These are phyloP conservation scores for Mycocentrospora acerina DNA, from an alignment of 2,329 filamentous ascomycete species.

Conservation along the genomic window DNA sequence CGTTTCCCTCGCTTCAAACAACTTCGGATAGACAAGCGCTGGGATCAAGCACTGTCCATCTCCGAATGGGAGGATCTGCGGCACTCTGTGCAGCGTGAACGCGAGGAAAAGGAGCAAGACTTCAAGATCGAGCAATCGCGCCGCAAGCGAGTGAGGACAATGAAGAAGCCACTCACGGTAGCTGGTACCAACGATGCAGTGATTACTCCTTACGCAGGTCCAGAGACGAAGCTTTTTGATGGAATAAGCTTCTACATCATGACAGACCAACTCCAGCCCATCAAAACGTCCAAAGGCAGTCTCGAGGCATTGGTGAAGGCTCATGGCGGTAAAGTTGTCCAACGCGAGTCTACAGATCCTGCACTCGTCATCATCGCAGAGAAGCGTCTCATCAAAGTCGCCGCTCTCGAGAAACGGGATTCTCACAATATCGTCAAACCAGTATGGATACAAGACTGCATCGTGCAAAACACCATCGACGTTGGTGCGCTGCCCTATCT, in stretches of 20 bases:
- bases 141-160: constrained; percentile 64
- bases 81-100: constrained; percentile 67
- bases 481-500: constrained; percentile 56
- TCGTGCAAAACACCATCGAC: constrained; percentile 62
- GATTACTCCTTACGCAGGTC: constrained; percentile 56
- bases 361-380: constrained; percentile 76
- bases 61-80: constrained; percentile 76
- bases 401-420: constrained; percentile 74
- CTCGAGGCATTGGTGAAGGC: constrained; percentile 80
- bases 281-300: constrained; percentile 74
- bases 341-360: constrained; percentile 65
- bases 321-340: constrained; percentile 77
- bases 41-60: constrained; percentile 76
- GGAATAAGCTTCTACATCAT: constrained; percentile 81
- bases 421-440: constrained; percentile 73
- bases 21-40: constrained; percentile 78
- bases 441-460: constrained; percentile 80
- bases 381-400: constrained; percentile 76
- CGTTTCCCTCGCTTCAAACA: constrained; percentile 89
- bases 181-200: constrained; percentile 62
- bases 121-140: constrained; percentile 69
- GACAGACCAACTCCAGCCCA: constrained; percentile 69
- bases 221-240: constrained; percentile 67
- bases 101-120: constrained; percentile 66
- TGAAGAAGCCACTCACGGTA: constrained; percentile 70